Conservation (phyloP, 176 grass and related monocot species). For the Echinochloa phyllopogon region DNA sequence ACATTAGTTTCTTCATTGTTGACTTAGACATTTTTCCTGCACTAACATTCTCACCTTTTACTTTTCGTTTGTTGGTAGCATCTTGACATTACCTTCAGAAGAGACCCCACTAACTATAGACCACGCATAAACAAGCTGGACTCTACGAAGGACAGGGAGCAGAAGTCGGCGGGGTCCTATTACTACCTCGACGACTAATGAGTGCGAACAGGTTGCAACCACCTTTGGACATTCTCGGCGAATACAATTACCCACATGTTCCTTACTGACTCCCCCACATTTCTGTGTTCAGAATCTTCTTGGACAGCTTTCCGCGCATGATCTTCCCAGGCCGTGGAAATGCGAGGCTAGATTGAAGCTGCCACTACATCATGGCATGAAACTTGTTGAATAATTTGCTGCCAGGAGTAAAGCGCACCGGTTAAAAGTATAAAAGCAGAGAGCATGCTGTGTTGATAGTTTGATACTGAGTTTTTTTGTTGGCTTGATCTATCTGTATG, state of each 20-base stretch:
- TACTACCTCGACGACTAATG: conserved; percentile 89
- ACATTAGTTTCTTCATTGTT: background rate
- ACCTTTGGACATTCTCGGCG: background rate
- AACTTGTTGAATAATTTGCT: conserved; percentile 39
- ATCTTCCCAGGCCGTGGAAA: conserved; percentile 3
- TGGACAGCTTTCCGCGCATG: background rate
- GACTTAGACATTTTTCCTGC: background rate
- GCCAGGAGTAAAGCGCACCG: conserved; percentile 7
- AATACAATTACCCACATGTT: background rate
- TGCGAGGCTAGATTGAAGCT: conserved; percentile 14
- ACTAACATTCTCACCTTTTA: conserved; percentile 19
- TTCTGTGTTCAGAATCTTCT: conserved; percentile 30
- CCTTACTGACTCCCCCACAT: background rate
- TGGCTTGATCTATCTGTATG: conserved; percentile 36
- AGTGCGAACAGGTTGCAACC: conserved; percentile 5
- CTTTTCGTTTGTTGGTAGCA: conserved; percentile 49
- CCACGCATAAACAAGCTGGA: conserved; percentile 93
- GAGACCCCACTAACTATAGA: conserved; percentile 92
- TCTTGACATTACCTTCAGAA: conserved; percentile 91
- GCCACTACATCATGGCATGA: background rate
- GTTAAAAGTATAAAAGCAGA: conserved; percentile 45
- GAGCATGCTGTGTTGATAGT: conserved; percentile 39
- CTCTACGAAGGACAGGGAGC: conserved; percentile 85
- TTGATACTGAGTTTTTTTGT: conserved; percentile 51
- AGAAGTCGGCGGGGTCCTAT: conserved; percentile 78